These are phyloP conservation scores for Saitozyma sp. DNA, from an alignment of 768 basidiomycete species.

Conservation along the genomic window DNA sequence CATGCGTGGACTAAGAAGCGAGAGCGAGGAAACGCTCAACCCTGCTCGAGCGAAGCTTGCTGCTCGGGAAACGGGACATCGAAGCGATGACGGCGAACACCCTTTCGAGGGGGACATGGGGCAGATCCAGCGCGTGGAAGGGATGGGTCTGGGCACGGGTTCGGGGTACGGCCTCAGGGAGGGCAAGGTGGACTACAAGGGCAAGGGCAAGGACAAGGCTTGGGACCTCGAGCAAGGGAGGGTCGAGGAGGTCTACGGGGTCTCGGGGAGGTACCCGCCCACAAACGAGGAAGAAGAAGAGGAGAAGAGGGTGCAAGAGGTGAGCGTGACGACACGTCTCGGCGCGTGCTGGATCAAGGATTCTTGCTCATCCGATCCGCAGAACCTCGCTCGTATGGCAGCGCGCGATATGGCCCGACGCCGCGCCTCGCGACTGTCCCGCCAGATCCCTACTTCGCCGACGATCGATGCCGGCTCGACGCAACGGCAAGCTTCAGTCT, in stretches of 20 bases:
- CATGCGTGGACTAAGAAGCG: constrained; percentile 8
- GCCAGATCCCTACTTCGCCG: constrained; percentile 23
- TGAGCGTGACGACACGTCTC: constrained; percentile 12
- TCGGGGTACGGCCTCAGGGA: not conserved
- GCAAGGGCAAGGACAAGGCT: constrained; percentile 19
- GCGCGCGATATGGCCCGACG: constrained; percentile 38
- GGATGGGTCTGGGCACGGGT: too few species aligned
- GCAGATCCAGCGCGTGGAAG: too few species aligned
- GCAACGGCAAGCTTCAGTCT: constrained; percentile 6
- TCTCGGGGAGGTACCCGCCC: constrained; percentile 31
- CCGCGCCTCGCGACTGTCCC: constrained; percentile 32
- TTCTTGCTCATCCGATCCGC: constrained; percentile 1
- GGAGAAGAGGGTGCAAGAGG: constrained; percentile 35
- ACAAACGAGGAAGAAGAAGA: constrained; percentile 36
- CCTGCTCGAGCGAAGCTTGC: not conserved
- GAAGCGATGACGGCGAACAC: not conserved
- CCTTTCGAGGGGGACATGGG: not conserved
- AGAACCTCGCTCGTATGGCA: constrained; percentile 44
- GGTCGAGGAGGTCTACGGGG: constrained; percentile 21
- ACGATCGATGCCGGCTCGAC: constrained; percentile 16
- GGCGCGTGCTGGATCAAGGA: too few species aligned
- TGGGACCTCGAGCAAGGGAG: constrained; percentile 38
- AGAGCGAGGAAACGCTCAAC: constrained; percentile 1
- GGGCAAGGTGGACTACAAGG: constrained; percentile 3
- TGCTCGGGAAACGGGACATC: constrained; percentile 2